Percentiles rank a stretch among this genome's conserved stretches.
Evolutionary conservation across 768 basidiomycete genomes (phyloP).

Genomic region (Trametes sanguinea): DNA sequence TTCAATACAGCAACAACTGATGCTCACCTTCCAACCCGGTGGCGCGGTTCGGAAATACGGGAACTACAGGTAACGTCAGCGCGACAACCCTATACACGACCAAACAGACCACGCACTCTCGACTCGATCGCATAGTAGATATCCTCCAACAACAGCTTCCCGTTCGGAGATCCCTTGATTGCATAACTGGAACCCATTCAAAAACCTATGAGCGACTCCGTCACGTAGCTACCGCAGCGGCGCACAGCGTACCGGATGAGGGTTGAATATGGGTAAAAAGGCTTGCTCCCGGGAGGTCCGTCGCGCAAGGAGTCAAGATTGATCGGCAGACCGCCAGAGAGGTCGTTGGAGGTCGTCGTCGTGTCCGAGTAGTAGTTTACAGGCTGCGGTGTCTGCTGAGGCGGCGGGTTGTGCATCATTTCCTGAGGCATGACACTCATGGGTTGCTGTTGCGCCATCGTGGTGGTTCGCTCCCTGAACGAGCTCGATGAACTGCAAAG

Average conservation of each 20-base stretch:
- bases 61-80: slow-evolving; percentile 51
- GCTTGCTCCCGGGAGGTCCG: slow-evolving; percentile 86
- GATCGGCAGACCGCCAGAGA: slow-evolving; percentile 82
- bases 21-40: slow-evolving; percentile 87
- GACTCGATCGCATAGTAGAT: slow-evolving; percentile 93
- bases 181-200: slow-evolving; percentile 61
- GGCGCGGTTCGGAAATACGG: slow-evolving; percentile 87
- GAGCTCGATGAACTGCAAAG: not conserved
- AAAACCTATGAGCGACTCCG: slow-evolving; percentile 10
- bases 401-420: slow-evolving; percentile 48
- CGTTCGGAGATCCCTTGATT: slow-evolving; percentile 88
- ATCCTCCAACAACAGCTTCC: slow-evolving; percentile 83
- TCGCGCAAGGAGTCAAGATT: slow-evolving; percentile 86
- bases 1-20: not conserved
- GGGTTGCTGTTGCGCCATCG: slow-evolving; percentile 43
- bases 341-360: slow-evolving; percentile 55
- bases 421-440: slow-evolving; percentile 63
- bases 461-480: slow-evolving; percentile 21
- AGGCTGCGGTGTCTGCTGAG: slow-evolving; percentile 31
- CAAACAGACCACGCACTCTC: slow-evolving; percentile 53
- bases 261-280: slow-evolving; percentile 90
- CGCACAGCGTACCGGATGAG: slow-evolving; percentile 71
- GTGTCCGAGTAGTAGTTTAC: slow-evolving; percentile 68
- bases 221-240: not conserved
- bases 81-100: slow-evolving; percentile 3